Conservation (phyloP, 2,329 filamentous ascomycete genomes). For the Dactylellina parvicollis region DNA sequence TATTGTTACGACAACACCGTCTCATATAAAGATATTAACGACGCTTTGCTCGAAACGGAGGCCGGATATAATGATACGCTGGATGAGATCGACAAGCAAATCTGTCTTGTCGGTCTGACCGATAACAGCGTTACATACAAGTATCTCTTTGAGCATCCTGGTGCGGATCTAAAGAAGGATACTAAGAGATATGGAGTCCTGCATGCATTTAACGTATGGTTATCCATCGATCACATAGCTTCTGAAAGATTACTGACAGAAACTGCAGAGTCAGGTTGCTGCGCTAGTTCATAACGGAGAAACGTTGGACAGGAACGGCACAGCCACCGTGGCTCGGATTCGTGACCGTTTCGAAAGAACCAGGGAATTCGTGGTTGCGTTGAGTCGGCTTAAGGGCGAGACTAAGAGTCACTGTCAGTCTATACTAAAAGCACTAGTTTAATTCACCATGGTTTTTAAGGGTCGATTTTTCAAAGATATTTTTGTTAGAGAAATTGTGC, state of each 20-base stretch:
- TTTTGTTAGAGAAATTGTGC: too few relatives aligned
- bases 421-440: neutral
- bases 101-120: neutral
- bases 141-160: neutral
- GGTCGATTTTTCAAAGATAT: too few relatives aligned
- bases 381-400: neutral
- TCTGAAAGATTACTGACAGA: neutral
- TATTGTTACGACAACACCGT: conserved; percentile 1
- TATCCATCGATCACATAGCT: neutral
- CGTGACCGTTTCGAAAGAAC: neutral
- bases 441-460: too few relatives aligned
- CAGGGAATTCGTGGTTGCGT: neutral
- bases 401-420: neutral
- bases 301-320: neutral
- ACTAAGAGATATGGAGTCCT: neutral
- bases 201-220: conserved; percentile 9
- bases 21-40: neutral
- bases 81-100: neutral
- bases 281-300: neutral
- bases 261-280: neutral
- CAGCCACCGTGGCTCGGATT: neutral
- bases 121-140: neutral
- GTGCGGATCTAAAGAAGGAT: neutral
- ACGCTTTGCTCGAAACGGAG: neutral
- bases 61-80: neutral